Percentiles rank a stretch among this genome's conserved stretches.
phyloP scores from a whole-genome alignment of 805 yeast genomes.

The Middelhovenomyces tepae region DNA sequence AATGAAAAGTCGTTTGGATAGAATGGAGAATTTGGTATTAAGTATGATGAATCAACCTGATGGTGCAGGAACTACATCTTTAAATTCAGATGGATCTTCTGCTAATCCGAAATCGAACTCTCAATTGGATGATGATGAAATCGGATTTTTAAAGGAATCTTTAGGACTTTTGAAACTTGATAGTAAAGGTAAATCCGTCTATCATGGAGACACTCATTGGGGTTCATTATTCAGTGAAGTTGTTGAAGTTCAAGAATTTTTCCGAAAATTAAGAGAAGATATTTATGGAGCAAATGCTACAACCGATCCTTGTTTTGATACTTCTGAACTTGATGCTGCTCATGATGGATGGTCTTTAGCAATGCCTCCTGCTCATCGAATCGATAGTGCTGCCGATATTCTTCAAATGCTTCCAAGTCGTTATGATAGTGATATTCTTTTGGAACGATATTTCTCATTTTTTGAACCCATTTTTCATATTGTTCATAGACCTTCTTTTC shows the following conservation, averaged over 20 bases:
- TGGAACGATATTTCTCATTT: constrained; percentile 22
- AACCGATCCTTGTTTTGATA: too few relatives aligned
- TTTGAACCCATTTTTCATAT: constrained; percentile 22
- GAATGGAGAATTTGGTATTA: constrained; percentile 23
- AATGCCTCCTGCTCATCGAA: constrained; percentile 12
- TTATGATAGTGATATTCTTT: constrained; percentile 17
- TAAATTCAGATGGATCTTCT: not conserved
- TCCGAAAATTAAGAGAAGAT: constrained; percentile 7
- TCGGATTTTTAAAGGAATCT: constrained; percentile 19
- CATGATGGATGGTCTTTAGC: constrained; percentile 1
- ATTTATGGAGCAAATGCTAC: not conserved
- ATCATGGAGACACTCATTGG: constrained; percentile 30
- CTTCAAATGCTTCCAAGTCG: constrained; percentile 20
- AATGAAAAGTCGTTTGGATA: constrained; percentile 21
- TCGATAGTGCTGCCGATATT: constrained; percentile 13
- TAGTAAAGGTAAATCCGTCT: constrained; percentile 23
- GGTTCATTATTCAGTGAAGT: constrained; percentile 25
- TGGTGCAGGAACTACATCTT: too few relatives aligned
- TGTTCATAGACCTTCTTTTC: constrained; percentile 24
- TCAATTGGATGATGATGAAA: constrained; percentile 9
- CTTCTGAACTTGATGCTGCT: not conserved
- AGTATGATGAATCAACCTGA: constrained; percentile 14
- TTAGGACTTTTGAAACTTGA: constrained; percentile 29
- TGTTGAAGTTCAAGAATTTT: constrained; percentile 16
- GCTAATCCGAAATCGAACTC: not conserved